phyloP scores from a whole-genome alignment of 1,139 yeast genomes.

The Zhuliangozyma parablackwelliae region DNA sequence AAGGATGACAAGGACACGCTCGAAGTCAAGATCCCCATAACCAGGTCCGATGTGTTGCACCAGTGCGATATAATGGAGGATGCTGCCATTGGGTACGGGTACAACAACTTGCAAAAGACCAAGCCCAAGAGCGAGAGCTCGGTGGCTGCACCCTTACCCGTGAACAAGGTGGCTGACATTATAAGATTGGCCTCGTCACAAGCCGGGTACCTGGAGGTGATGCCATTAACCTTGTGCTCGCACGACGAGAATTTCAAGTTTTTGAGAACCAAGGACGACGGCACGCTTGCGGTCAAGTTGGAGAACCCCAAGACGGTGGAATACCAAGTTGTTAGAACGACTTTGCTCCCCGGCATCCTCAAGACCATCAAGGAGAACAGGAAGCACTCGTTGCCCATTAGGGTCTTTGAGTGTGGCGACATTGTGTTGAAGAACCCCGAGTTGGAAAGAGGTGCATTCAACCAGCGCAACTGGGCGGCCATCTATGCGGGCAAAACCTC shows the following conservation, averaged over 20 bases:
- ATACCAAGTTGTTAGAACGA: constrained; percentile 96
- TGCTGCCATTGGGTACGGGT: constrained; percentile 95
- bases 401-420: constrained; percentile 93
- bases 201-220: constrained; percentile 93
- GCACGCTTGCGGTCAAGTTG: constrained; percentile 73
- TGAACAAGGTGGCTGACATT: constrained; percentile 88
- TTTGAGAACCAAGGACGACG: constrained; percentile 72
- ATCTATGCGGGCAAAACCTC: constrained; percentile 91
- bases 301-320: constrained; percentile 96
- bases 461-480: constrained; percentile 94
- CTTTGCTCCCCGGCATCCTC: constrained; percentile 88
- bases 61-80: constrained; percentile 99
- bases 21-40: constrained; percentile 79
- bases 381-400: constrained; percentile 90
- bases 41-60: constrained; percentile 93
- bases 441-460: constrained; percentile 84
- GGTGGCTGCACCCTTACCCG: constrained; percentile 83
- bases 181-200: constrained; percentile 88
- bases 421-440: constrained; percentile 78
- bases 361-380: constrained; percentile 96
- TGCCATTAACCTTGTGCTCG: constrained; percentile 93
- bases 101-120: constrained; percentile 78
- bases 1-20: constrained; percentile 46
- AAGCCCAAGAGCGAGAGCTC: constrained; percentile 77
- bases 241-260: constrained; percentile 94